Base-by-base conservation (phyloP, 331 rosid genomes). In the Cucumis variabilis region DNA sequence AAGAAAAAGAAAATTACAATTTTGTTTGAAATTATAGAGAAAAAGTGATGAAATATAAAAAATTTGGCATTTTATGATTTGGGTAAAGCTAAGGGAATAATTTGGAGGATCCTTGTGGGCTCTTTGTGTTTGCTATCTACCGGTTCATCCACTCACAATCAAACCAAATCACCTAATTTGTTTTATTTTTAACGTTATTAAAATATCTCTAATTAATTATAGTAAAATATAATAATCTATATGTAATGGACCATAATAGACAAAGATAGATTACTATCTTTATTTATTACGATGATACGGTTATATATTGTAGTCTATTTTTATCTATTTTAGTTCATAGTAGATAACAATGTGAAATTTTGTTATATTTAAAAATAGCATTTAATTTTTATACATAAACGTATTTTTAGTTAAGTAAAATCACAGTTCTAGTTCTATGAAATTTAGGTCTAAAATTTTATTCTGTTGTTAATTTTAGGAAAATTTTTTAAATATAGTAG, bases 31-130 rank as follows among this genome's bases (percentile, higher is more conserved):
- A 30, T 71, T 30, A 71, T 7, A 30, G 77, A 24, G 17, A 71
- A 8, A 74, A 20, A 21, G 23, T 41, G 0, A 33, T 17, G 24
- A 73, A 23, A 41, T 11, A 44, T 23, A 20, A 75, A 44, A 75
- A 21, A 41, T 21, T 75, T 44, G 81, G 19, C 58, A 21, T 75
- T 76, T 71, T 76, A 23, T 46, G 12, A 55, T 46, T 33, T 37
- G 82, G 82, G 62, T 44, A 76, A 21, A 44, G 60, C 23, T 44
- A 76, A 76, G 60, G 82, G 82, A 46, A 76, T 76, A 76, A 76
- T 76, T 46, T 46, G 30, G 62, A 76, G 62, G 82, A 76, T 76
- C 82, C 62, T 76, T 76, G 82, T 76, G 82, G 82, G 82, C 82
- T 23, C 82, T 21, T 46, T 48, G 60, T 76, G 82, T 60, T 76